phyloP scores from a whole-genome alignment of 306 rosid species.

The Malus domestica region DNA sequence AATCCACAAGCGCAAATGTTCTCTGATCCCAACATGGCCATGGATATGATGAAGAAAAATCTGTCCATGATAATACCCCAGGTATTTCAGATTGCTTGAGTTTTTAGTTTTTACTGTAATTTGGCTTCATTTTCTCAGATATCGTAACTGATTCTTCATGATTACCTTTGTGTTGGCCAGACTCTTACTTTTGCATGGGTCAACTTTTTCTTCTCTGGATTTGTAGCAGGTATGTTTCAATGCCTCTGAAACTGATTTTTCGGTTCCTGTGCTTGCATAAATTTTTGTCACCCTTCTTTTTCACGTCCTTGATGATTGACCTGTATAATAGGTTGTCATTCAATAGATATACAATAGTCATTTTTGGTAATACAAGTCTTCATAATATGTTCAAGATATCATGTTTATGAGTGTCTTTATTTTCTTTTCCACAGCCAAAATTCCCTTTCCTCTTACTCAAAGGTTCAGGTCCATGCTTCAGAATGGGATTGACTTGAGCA shows the following conservation, averaged over 20 bases:
- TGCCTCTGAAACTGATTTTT: slow-evolving; percentile 1
- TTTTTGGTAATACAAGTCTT: not conserved
- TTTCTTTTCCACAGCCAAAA: slow-evolving; percentile 65
- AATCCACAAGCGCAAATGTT: slow-evolving; percentile 98
- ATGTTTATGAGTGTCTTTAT: not conserved
- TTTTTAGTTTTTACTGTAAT: not conserved
- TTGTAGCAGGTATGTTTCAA: slow-evolving; percentile 74
- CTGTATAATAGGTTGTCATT: not conserved
- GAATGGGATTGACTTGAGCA: slow-evolving; percentile 97
- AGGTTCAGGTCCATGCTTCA: slow-evolving; percentile 96
- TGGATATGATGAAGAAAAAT: slow-evolving; percentile 99
- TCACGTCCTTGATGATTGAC: not conserved
- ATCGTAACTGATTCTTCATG: not conserved
- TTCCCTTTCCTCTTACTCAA: slow-evolving; percentile 96
- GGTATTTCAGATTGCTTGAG: slow-evolving; percentile 34
- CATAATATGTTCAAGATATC: not conserved
- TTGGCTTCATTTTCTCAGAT: not conserved
- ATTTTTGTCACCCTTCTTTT: not conserved
- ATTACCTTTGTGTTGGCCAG: slow-evolving; percentile 42
- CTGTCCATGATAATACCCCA: slow-evolving; percentile 98
- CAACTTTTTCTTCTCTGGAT: slow-evolving; percentile 98
- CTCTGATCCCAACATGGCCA: slow-evolving; percentile 99
- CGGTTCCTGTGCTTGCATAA: not conserved
- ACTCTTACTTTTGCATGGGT: slow-evolving; percentile 99
- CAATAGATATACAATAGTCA: not conserved